Evolutionary conservation across 768 basidiomycete genomes (phyloP).

Genomic region (Hebeloma cylindrosporum): DNA sequence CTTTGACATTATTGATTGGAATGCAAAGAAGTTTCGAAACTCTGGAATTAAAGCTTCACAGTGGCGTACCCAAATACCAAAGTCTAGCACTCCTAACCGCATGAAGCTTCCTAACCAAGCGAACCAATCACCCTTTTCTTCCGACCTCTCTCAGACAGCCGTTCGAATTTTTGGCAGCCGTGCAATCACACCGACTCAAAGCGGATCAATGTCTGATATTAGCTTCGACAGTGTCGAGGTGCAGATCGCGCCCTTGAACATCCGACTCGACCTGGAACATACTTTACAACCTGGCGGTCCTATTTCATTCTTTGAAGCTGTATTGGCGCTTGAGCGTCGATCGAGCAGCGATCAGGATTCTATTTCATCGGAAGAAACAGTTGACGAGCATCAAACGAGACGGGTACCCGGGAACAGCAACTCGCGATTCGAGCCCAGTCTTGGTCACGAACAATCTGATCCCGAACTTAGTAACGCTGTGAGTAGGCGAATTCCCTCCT

Average conservation of each 20-base stretch:
- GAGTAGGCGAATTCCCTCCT: not conserved
- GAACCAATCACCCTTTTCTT: not conserved
- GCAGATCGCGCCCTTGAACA: constrained; percentile 62
- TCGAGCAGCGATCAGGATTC: constrained; percentile 8
- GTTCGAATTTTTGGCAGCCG: constrained; percentile 7
- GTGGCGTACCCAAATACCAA: constrained; percentile 55
- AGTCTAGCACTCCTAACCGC: not conserved
- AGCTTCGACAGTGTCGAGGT: constrained; percentile 35
- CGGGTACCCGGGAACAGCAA: too few species aligned
- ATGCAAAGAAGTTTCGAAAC: constrained; percentile 36
- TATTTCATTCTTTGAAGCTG: constrained; percentile 39
- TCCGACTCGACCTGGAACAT: constrained; percentile 69
- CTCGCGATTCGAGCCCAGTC: too few species aligned
- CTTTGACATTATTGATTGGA: constrained; percentile 68
- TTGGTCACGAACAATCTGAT: too few species aligned
- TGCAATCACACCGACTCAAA: not conserved
- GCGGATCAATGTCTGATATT: not conserved
- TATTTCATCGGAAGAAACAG: constrained; percentile 11
- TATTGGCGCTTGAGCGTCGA: constrained; percentile 6
- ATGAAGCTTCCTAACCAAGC: not conserved
- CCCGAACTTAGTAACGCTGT: too few species aligned
- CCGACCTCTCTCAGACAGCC: not conserved
- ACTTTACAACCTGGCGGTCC: constrained; percentile 38
- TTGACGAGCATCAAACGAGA: constrained; percentile 7
- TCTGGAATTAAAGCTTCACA: constrained; percentile 55